A percentile compares a stretch with the other conserved stretches of the same genome.
These are phyloP conservation scores for Aspergillus campestris DNA, from an alignment of 495 filamentous ascomycete genomes.

Conservation along the genomic window DNA sequence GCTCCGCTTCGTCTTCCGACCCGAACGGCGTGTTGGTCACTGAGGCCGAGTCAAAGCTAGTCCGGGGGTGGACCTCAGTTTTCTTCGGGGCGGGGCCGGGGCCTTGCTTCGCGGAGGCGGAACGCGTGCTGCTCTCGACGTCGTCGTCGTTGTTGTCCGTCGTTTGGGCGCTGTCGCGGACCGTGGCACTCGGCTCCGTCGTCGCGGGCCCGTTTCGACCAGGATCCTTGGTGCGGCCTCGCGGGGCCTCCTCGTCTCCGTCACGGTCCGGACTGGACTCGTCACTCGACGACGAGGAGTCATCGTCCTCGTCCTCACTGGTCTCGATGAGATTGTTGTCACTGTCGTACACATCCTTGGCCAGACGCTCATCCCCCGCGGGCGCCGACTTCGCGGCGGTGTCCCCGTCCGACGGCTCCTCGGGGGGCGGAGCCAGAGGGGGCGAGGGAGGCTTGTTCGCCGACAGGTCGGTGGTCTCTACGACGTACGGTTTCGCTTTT, in stretches of 20 bases:
- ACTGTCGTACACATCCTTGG: constrained; percentile 66
- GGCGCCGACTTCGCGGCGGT: not conserved
- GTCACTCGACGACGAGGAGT: constrained; percentile 43
- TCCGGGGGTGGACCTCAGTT: constrained; percentile 68
- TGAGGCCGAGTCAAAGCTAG: constrained; percentile 68
- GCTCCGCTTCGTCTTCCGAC: constrained; percentile 79
- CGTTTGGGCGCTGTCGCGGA: no score
- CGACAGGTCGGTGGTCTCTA: constrained; percentile 31
- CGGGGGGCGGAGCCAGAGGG: constrained; percentile 10
- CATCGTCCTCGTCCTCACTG: constrained; percentile 42
- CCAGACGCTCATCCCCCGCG: constrained; percentile 49
- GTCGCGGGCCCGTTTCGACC: constrained; percentile 13
- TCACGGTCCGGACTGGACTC: constrained; percentile 26
- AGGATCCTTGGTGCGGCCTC: constrained; percentile 20
- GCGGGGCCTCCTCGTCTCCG: constrained; percentile 12
- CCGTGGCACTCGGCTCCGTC: no score
- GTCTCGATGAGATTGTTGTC: constrained; percentile 42
- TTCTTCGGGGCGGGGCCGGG: constrained; percentile 36
- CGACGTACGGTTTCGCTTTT: not conserved
- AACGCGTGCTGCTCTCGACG: not conserved
- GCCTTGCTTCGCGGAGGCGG: constrained; percentile 11
- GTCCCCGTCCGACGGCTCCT: constrained; percentile 26
- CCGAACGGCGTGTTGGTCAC: constrained; percentile 68
- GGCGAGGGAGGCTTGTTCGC: constrained; percentile 46
- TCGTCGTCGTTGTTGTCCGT: no score